These are phyloP conservation scores for Cynanchum wilfordii DNA, from an alignment of 257 asterid species.

Conservation along the genomic window DNA sequence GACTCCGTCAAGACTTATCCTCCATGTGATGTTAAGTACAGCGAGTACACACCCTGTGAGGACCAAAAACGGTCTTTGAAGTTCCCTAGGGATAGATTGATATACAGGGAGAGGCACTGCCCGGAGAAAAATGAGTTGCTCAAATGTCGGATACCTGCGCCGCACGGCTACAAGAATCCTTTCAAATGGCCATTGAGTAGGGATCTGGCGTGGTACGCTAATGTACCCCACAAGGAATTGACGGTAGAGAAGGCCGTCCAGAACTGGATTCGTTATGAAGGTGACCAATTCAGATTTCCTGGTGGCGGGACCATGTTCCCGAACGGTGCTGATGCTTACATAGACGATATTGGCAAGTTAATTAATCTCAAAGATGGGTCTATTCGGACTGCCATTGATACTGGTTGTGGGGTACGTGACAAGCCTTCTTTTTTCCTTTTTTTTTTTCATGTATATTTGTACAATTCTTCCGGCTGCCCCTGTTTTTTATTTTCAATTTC, in stretches of 20 bases:
- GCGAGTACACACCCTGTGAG: conserved; percentile 84
- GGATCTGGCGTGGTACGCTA: conserved; percentile 80
- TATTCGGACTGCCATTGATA: conserved; percentile 80
- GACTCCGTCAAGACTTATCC: conserved; percentile 32
- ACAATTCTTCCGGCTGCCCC: neutral
- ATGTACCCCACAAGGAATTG: conserved; percentile 75
- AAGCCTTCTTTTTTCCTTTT: neutral
- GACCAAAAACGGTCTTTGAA: conserved; percentile 55
- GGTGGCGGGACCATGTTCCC: conserved; percentile 97
- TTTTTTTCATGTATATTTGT: neutral
- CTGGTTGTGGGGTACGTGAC: conserved; percentile 79
- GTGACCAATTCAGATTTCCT: conserved; percentile 69
- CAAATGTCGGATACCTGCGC: conserved; percentile 73
- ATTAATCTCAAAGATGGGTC: conserved; percentile 69
- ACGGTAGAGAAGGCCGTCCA: conserved; percentile 88
- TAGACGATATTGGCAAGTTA: conserved; percentile 63
- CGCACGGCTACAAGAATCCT: conserved; percentile 62
- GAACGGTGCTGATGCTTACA: conserved; percentile 66
- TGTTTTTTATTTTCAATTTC: neutral
- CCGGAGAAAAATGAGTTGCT: conserved; percentile 44
- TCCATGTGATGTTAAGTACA: conserved; percentile 43
- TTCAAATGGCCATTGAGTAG: conserved; percentile 76
- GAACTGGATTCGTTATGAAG: conserved; percentile 80
- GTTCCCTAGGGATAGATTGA: conserved; percentile 38
- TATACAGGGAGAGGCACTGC: conserved; percentile 78